These are phyloP conservation scores for Diaporthe sp. DNA, from an alignment of 2,329 filamentous ascomycete genomes.

Conservation along the genomic window DNA sequence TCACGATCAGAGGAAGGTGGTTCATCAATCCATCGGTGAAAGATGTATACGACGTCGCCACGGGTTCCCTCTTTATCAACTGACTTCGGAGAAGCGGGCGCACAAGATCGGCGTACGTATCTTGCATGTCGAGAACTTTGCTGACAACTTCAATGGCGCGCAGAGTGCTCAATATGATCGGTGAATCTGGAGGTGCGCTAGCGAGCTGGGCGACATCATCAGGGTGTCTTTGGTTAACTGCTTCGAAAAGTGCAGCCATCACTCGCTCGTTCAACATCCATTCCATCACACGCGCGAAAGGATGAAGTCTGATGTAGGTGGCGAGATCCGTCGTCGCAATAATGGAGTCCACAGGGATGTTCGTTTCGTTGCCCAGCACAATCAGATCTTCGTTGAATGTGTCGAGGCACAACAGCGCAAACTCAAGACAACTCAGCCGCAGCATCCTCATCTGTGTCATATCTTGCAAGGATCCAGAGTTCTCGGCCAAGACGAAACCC, in stretches of 20 bases:
- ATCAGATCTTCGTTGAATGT: slow-evolving; percentile 97
- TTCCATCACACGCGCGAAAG: slow-evolving; percentile 95
- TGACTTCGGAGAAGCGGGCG: slow-evolving; percentile 80
- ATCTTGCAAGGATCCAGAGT: slow-evolving; percentile 72
- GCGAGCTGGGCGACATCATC: slow-evolving; percentile 80
- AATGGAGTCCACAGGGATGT: slow-evolving; percentile 77
- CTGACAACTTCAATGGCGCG: slow-evolving; percentile 87
- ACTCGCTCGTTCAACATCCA: slow-evolving; percentile 97
- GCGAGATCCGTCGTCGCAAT: slow-evolving; percentile 80
- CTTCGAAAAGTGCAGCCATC: slow-evolving; percentile 79
- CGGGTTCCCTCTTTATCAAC: slow-evolving; percentile 66
- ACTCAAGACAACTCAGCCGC: slow-evolving; percentile 83
- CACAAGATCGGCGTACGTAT: slow-evolving; percentile 91
- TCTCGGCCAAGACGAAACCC: slow-evolving; percentile 79
- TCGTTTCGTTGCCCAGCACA: slow-evolving; percentile 82
- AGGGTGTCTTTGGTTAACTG: slow-evolving; percentile 65
- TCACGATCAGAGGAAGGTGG: slow-evolving; percentile 81
- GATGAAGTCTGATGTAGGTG: slow-evolving; percentile 87
- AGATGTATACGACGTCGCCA: slow-evolving; percentile 82
- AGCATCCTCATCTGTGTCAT: slow-evolving; percentile 77
- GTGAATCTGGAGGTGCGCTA: slow-evolving; percentile 79
- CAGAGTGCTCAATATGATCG: slow-evolving; percentile 81
- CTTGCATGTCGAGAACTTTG: slow-evolving; percentile 84
- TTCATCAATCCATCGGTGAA: slow-evolving; percentile 93
- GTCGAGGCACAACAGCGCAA: slow-evolving; percentile 80